Evolutionary conservation across 345 rosid genomes (phyloP).

Genomic region (Passiflora organensis): DNA sequence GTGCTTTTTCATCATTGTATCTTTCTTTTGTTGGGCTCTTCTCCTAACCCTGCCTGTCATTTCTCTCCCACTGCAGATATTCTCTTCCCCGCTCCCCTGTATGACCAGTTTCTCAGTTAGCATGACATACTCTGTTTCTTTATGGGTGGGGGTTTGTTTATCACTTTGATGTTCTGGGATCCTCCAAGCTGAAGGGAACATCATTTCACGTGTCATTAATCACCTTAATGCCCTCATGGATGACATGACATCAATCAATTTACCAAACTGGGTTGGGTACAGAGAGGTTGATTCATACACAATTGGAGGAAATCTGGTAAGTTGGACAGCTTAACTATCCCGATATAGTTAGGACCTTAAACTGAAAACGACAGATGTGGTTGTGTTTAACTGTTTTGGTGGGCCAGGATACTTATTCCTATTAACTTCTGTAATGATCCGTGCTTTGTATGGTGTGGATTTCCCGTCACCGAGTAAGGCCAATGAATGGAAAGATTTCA

Average conservation of each 20-base stretch:
- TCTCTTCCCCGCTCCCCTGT: conserved; percentile 12
- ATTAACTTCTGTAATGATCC: background rate
- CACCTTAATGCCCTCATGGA: too few species aligned
- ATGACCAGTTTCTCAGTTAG: conserved; percentile 19
- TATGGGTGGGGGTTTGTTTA: background rate
- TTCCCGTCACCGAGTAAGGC: too few species aligned
- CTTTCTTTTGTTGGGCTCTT: conserved; percentile 9
- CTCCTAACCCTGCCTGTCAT: background rate
- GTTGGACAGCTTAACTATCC: too few species aligned
- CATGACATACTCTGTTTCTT: conserved; percentile 28
- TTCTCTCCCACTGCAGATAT: conserved; percentile 5
- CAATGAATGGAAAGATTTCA: too few species aligned
- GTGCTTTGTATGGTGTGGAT: too few species aligned
- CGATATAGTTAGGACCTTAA: too few species aligned
- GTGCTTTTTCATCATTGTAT: conserved; percentile 41
- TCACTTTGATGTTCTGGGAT: conserved; percentile 21
- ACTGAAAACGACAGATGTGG: too few species aligned
- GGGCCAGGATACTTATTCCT: background rate
- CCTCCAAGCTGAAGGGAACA: conserved; percentile 16
- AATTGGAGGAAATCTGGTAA: too few species aligned
- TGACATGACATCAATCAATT: too few species aligned
- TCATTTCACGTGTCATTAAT: too few species aligned
- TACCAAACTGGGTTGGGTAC: too few species aligned
- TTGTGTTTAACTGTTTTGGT: background rate
- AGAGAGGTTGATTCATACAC: too few species aligned